Base-by-base conservation (phyloP, 2,329 filamentous ascomycete species). In the Alternaria brassicae region DNA sequence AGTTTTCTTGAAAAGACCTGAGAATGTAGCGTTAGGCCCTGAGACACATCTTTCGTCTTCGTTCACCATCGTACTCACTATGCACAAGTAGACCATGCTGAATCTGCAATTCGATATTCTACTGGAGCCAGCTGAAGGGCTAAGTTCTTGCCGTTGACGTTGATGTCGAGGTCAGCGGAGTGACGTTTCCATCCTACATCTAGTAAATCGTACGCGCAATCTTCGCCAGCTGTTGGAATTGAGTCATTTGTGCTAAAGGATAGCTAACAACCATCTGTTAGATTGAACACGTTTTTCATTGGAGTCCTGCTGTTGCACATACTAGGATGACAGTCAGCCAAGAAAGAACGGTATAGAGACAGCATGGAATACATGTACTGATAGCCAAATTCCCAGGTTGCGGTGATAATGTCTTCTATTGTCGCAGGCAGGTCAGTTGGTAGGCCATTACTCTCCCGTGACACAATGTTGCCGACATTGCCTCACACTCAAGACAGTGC, bases 161-260 rank as follows among this genome's bases (percentile, higher is more conserved):
- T n/a, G n/a, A n/a, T n/a, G n/a, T n/a, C n/a, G n/a, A n/a, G n/a
- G n/a, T n/a, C n/a, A n/a, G n/a, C n/a, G n/a, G n/a, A n/a, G n/a
- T n/a, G n/a, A n/a, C 42, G 42, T 10, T 47, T n/a, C 27, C 42
- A 27, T 28, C 42, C 42, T 47, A 47, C 17, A 21, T 27, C 27
- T 0, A 27, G 42, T 47, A 32, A 47, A 30, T 27, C 27, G 0
- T 4, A 32, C 42, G 27, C 28, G 27, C 42, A 47, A 32, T 47
- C 42, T 32, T 47, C 42, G 17, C 42, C 42, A 32, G 27, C 42
- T 4, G 42, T 12, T 47, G 17, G 12, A 2, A 47, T 32, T 9
- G 32, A 27, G 42, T 47, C 1, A 32, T 32, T 4, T 47, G 27
- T 21, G 42, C 42, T 21, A 27, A 47, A 21, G 42, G 3, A 32